Conservation (phyloP, 768 basidiomycete species). For the Lactifluus pinguis region DNA sequence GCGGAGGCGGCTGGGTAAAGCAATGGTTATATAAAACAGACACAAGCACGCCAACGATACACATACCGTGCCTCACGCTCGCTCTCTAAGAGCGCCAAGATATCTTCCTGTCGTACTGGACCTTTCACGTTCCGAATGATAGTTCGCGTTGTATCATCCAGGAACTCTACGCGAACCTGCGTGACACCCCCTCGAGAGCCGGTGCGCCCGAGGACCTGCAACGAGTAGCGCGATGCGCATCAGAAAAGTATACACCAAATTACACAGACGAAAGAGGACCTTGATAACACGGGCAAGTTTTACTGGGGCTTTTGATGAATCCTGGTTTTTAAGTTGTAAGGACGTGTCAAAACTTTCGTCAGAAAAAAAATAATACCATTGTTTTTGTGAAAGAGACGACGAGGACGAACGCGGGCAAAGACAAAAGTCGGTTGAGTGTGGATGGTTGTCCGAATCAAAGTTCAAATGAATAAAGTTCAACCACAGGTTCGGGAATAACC, state of each 20-base stretch:
- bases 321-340: constrained; percentile 36
- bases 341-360: neutral
- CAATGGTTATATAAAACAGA: neutral
- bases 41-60: neutral
- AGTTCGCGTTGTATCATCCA: constrained; percentile 92
- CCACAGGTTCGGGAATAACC: constrained; percentile 1
- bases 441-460: constrained; percentile 3
- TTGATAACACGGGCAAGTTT: constrained; percentile 98
- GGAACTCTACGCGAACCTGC: constrained; percentile 98
- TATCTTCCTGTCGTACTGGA: constrained; percentile 92
- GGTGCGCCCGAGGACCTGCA: constrained; percentile 92
- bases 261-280: constrained; percentile 36
- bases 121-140: constrained; percentile 99
- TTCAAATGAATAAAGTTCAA: constrained; percentile 10
- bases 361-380: constrained; percentile 23
- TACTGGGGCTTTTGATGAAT: constrained; percentile 84
- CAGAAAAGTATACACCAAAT: constrained; percentile 8
- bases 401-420: neutral
- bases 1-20: constrained; percentile 27
- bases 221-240: constrained; percentile 1
- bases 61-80: constrained; percentile 99
- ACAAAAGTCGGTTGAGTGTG: neutral
- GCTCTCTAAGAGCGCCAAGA: constrained; percentile 91
- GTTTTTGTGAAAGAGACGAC: constrained; percentile 18
- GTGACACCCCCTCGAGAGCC: constrained; percentile 99